Conservation (phyloP, 345 rosid genomes). For the Eucalyptus cloeziana region DNA sequence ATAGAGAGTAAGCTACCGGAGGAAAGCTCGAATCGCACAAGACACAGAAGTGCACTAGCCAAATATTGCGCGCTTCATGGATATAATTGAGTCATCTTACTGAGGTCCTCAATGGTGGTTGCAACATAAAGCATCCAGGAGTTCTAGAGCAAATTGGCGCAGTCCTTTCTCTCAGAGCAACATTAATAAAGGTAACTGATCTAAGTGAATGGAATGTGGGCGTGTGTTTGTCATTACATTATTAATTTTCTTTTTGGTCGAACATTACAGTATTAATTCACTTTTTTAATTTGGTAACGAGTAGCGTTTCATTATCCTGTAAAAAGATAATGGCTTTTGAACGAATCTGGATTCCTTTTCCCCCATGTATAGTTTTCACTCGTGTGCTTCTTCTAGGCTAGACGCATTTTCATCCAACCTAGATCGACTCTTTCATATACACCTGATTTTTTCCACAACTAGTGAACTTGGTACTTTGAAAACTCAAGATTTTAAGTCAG, state of each 20-base stretch:
- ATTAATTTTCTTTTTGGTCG: too few species aligned
- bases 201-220: background rate
- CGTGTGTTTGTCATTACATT: background rate
- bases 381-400: background rate
- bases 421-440: background rate
- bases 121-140: background rate
- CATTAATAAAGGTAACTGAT: background rate
- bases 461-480: background rate
- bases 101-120: background rate
- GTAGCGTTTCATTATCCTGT: too few species aligned
- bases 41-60: background rate
- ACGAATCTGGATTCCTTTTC: background rate
- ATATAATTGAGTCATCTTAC: background rate
- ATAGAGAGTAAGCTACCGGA: background rate
- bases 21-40: background rate
- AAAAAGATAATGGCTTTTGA: background rate
- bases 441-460: background rate
- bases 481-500: background rate
- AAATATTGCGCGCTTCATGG: background rate
- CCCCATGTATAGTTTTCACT: background rate
- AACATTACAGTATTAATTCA: background rate
- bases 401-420: background rate
- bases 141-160: background rate
- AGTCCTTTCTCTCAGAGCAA: background rate
- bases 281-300: background rate